Evolutionary conservation across 2,329 filamentous ascomycete genomes (phyloP).

Genomic region (Aspergillus novoparasiticus): DNA sequence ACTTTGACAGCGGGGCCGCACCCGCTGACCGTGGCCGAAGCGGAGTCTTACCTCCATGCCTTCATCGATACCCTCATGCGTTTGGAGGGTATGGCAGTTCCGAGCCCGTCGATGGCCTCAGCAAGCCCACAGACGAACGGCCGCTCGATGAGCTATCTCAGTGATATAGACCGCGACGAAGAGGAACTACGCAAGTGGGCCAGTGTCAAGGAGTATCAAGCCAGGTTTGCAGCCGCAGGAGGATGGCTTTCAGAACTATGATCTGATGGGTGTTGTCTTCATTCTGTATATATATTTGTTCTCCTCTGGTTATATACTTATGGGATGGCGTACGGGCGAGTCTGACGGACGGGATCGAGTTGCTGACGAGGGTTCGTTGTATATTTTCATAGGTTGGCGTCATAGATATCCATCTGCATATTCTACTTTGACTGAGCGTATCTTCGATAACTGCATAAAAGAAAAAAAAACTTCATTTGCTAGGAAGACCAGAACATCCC

Average conservation of each 20-base stretch:
- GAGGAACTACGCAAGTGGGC: conserved; percentile 77
- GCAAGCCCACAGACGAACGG: conserved; percentile 33
- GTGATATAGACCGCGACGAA: conserved; percentile 66
- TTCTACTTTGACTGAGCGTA: neutral
- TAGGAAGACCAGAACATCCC: neutral
- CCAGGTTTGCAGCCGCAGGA: conserved; percentile 68
- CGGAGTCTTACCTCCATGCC: conserved; percentile 70
- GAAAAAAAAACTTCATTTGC: neutral
- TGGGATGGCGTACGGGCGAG: neutral
- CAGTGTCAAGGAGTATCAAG: conserved; percentile 75
- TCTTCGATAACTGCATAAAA: neutral
- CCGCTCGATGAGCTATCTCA: conserved; percentile 40
- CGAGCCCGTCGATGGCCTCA: conserved; percentile 28
- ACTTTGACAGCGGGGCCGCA: conserved; percentile 28
- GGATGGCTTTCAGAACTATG: conserved; percentile 46
- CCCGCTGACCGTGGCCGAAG: conserved; percentile 48
- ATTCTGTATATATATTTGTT: neutral
- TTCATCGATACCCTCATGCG: conserved; percentile 76
- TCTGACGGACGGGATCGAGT: neutral
- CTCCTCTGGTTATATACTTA: neutral
- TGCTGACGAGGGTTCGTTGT: neutral
- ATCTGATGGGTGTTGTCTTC: neutral
- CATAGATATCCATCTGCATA: neutral
- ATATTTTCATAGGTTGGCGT: neutral
- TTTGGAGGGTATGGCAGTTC: conserved; percentile 63